These are phyloP conservation scores for Cenchrus purpureus DNA, from an alignment of 176 grass and related monocot genomes.

Conservation along the genomic window DNA sequence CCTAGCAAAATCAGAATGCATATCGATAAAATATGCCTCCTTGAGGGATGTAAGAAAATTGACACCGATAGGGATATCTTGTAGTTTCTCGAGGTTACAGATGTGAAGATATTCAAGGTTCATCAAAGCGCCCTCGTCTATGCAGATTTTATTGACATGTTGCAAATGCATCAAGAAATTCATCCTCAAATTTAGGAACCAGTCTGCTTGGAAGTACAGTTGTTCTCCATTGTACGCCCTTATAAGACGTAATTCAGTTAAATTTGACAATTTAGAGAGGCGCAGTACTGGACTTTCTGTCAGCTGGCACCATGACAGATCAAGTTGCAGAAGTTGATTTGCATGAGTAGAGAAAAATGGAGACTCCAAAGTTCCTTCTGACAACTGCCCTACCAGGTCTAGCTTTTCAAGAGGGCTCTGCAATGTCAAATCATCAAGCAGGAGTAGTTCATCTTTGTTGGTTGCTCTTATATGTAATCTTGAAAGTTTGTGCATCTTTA, in stretches of 20 bases:
- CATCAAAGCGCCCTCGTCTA: slow-evolving; percentile 43
- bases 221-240: slow-evolving; percentile 31
- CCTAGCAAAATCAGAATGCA: too few relatives aligned
- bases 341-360: slow-evolving; percentile 27
- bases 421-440: slow-evolving; percentile 37
- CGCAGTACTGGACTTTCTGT: not conserved
- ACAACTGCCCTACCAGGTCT: slow-evolving; percentile 15
- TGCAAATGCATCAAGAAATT: slow-evolving; percentile 9
- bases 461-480: slow-evolving; percentile 37
- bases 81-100: slow-evolving; percentile 39
- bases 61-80: slow-evolving; percentile 35
- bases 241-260: slow-evolving; percentile 39
- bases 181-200: slow-evolving; percentile 34
- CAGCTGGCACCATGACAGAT: slow-evolving; percentile 41
- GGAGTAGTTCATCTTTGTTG: slow-evolving; percentile 40
- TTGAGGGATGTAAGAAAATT: too few relatives aligned
- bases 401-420: slow-evolving; percentile 39
- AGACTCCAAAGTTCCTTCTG: slow-evolving; percentile 38
- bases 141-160: slow-evolving; percentile 43
- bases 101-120: slow-evolving; percentile 39
- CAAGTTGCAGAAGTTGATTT: not conserved
- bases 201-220: slow-evolving; percentile 28
- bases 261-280: slow-evolving; percentile 35
- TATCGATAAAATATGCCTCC: too few relatives aligned
- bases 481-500: slow-evolving; percentile 32